Base-by-base conservation (phyloP, 2,329 filamentous ascomycete species). In the Cylindrodendrum hubeiense region DNA sequence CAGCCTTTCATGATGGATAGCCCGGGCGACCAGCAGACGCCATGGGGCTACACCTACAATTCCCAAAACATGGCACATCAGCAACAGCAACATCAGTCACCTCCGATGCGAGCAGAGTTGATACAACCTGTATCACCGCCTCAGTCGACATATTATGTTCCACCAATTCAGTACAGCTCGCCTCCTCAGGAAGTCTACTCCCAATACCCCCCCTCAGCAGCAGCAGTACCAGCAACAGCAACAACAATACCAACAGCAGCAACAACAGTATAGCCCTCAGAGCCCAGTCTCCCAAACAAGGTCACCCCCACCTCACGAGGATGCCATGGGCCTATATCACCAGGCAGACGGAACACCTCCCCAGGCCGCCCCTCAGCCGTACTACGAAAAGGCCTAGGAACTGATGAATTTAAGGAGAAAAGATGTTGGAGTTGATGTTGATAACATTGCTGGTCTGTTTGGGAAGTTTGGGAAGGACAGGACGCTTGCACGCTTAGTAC, bases 301-400 rank as follows among this genome's bases (percentile, higher is more conserved):
- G 5, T 68, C 73, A 6, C 75, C 73, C 3, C 73, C 74, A 5
- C 63, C 74, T 1, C 74, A 77, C 22, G 73, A 75, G 26, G 75
- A 77, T 43, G 63, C 68, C 6, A 74, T 78, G 70, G 76, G 75
- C 0, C 37, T 77, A 3, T 72, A 79, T 37, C 75, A 79, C 56
- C 77, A 79, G 57, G 77, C 77, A 1, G 71, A 79, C 24, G 77
- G 76, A 3, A 71, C 63, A 2, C 67, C 70, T 19, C 72, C 73
- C 1, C 68, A 67, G 28, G 52, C 41, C 4, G 34, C 37, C 0
- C 60, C 67, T 41, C 52, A 74, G 10, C 71, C 72, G 3, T 75
- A 74, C 19, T 51, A 65, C 2, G 71, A 75, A 24, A 78, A 77
- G 54, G 63, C 57, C 3, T 71, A 58, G 19, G 39, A 6, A 19